Percentiles rank a stretch among this genome's conserved stretches.
These are phyloP conservation scores for Colletotrichum sp. DNA, from an alignment of 2,329 filamentous ascomycete genomes.

Conservation along the genomic window DNA sequence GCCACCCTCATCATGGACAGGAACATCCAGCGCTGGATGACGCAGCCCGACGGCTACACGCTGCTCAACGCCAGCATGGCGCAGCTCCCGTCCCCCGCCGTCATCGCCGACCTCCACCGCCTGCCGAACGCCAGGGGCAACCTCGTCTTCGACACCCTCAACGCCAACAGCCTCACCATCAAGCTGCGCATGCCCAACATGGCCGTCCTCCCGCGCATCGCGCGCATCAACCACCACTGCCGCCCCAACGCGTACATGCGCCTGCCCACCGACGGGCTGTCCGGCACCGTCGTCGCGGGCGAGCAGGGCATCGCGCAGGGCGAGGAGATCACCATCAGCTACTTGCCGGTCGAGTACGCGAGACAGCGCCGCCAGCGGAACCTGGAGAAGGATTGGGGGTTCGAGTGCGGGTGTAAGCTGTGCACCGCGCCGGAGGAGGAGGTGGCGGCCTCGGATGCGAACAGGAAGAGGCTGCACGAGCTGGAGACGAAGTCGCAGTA, in stretches of 20 bases:
- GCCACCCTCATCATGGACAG: slow-evolving; percentile 34
- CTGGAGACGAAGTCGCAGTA: slow-evolving; percentile 27
- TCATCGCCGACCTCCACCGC: slow-evolving; percentile 28
- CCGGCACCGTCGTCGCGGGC: slow-evolving; percentile 29
- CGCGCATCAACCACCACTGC: background rate
- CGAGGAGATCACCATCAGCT: slow-evolving; percentile 34
- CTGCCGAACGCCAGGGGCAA: slow-evolving; percentile 21
- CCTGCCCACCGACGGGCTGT: slow-evolving; percentile 25
- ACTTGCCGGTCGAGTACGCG: slow-evolving; percentile 21
- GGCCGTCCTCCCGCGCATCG: slow-evolving; percentile 28
- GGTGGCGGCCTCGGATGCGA: slow-evolving; percentile 33
- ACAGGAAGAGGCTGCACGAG: slow-evolving; percentile 28
- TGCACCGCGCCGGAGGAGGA: slow-evolving; percentile 29
- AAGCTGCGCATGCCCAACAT: slow-evolving; percentile 8
- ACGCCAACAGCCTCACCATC: slow-evolving; percentile 30
- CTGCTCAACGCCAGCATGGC: slow-evolving; percentile 32
- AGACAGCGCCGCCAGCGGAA: slow-evolving; percentile 27
- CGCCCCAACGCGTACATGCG: slow-evolving; percentile 30
- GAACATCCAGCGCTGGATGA: slow-evolving; percentile 34
- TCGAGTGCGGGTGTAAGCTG: slow-evolving; percentile 32
- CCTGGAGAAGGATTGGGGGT: slow-evolving; percentile 31
- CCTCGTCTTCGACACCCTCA: slow-evolving; percentile 38
- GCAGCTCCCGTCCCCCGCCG: slow-evolving; percentile 30
- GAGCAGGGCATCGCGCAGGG: slow-evolving; percentile 29
- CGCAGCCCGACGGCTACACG: slow-evolving; percentile 30